Percentiles rank a stretch among this genome's conserved stretches.
Conservation (phyloP, 2,329 filamentous ascomycete species). For the Elsinoe perseae region DNA sequence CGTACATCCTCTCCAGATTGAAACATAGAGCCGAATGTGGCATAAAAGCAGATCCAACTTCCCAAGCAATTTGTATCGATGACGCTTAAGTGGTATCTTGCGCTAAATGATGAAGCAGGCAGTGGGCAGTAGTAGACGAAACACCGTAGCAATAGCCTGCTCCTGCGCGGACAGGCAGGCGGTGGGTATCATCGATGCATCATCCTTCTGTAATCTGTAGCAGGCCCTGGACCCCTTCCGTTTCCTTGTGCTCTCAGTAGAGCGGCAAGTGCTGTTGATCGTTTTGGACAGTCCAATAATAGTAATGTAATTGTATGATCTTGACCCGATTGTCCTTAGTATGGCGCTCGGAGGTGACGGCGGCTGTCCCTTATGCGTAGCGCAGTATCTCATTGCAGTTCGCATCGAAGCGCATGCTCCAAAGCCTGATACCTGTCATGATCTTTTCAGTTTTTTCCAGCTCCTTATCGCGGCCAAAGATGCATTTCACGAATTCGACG, state of each 20-base stretch:
- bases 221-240: conserved; percentile 1
- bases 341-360: too few relatives aligned
- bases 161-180: neutral
- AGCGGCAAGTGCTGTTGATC: conserved; percentile 10
- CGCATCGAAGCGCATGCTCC: conserved; percentile 89
- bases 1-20: neutral
- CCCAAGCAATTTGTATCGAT: neutral
- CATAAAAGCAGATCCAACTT: neutral
- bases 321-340: too few relatives aligned
- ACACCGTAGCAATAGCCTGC: neutral
- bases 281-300: conserved; percentile 1
- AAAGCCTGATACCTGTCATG: conserved; percentile 80
- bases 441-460: conserved; percentile 84
- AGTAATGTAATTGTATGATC: neutral
- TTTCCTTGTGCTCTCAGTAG: neutral
- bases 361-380: neutral
- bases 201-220: neutral
- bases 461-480: conserved; percentile 87
- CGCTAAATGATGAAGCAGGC: conserved; percentile 11
- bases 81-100: conserved; percentile 15
- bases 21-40: neutral
- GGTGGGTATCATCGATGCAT: neutral
- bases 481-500: conserved; percentile 89
- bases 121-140: conserved; percentile 5
- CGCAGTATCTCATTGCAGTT: conserved; percentile 87